Evolutionary conservation across 805 yeast species (phyloP).

Genomic region (Pichia membranifaciens): DNA sequence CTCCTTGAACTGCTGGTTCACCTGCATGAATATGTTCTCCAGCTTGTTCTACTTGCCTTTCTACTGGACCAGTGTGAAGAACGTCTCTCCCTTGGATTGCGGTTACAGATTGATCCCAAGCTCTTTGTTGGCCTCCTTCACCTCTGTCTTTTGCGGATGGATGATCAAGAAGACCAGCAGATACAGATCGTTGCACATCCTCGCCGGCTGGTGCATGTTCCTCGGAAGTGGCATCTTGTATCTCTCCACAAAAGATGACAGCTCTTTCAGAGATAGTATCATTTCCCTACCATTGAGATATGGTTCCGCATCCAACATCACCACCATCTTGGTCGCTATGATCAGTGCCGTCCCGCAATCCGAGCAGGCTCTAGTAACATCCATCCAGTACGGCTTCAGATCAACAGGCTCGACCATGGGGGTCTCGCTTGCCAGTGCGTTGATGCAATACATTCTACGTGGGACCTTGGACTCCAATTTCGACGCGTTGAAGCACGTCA

Average conservation of each 20-base stretch:
- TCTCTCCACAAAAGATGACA: constrained; percentile 14
- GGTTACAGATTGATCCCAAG: constrained; percentile 47
- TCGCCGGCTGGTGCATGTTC: constrained; percentile 35
- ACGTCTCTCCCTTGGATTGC: constrained; percentile 23
- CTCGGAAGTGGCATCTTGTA: constrained; percentile 41
- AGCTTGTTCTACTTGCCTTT: constrained; percentile 67
- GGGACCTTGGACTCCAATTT: constrained; percentile 15
- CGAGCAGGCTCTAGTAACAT: constrained; percentile 79
- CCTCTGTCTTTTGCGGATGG: constrained; percentile 62
- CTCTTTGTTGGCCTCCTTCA: constrained; percentile 60
- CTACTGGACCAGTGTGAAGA: constrained; percentile 35
- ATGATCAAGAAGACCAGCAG: constrained; percentile 64
- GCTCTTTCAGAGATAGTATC: constrained; percentile 35
- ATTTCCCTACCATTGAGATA: constrained; percentile 52
- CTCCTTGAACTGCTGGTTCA: constrained; percentile 63
- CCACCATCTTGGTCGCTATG: constrained; percentile 67
- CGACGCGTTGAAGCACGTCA: constrained; percentile 9
- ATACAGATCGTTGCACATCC: constrained; percentile 45
- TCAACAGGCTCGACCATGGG: constrained; percentile 53
- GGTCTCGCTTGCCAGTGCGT: constrained; percentile 44
- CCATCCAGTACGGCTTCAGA: constrained; percentile 73
- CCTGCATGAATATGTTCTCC: constrained; percentile 62
- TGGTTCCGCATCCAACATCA: constrained; percentile 61
- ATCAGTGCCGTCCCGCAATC: constrained; percentile 67
- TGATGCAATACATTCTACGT: constrained; percentile 32